These are phyloP conservation scores for Ascodesmis nigricans DNA, from an alignment of 495 filamentous ascomycete species.

Conservation along the genomic window DNA sequence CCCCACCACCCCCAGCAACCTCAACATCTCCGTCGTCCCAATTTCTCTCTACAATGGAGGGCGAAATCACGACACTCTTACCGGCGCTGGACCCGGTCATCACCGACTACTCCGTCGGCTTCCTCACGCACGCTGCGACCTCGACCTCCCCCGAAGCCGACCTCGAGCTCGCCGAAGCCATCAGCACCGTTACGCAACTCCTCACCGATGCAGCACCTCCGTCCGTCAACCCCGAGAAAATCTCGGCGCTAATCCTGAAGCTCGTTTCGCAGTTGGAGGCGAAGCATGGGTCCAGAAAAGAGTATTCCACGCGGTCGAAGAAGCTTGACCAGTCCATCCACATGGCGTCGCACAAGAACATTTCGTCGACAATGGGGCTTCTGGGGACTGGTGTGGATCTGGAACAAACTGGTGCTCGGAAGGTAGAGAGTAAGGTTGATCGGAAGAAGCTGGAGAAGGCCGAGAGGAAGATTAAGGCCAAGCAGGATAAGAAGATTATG, in stretches of 20 bases:
- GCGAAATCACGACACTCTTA: constrained; percentile 67
- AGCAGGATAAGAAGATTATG: constrained; percentile 95
- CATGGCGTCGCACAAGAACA: constrained; percentile 78
- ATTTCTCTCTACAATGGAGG: constrained; percentile 44
- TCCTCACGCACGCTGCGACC: constrained; percentile 77
- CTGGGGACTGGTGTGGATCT: constrained; percentile 69
- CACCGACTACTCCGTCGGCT: constrained; percentile 83
- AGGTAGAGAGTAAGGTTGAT: constrained; percentile 94
- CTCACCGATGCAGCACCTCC: constrained; percentile 42
- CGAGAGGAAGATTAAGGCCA: constrained; percentile 89
- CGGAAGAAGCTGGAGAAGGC: constrained; percentile 99
- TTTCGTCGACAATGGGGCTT: constrained; percentile 83
- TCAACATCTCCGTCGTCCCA: too few relatives aligned
- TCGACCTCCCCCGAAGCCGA: constrained; percentile 58
- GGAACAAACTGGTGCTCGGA: constrained; percentile 72
- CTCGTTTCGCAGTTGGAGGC: constrained; percentile 66
- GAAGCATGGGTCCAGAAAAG: constrained; percentile 51
- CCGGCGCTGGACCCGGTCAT: constrained; percentile 77
- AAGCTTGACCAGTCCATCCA: constrained; percentile 89
- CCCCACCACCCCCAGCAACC: too few relatives aligned
- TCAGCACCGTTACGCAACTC: constrained; percentile 58
- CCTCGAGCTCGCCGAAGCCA: constrained; percentile 52
- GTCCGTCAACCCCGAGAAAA: constrained; percentile 60
- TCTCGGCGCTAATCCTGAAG: constrained; percentile 69
- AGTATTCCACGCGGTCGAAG: constrained; percentile 46